Base-by-base conservation (phyloP, 2,329 filamentous ascomycete species). In the Fusarium annulatum region DNA sequence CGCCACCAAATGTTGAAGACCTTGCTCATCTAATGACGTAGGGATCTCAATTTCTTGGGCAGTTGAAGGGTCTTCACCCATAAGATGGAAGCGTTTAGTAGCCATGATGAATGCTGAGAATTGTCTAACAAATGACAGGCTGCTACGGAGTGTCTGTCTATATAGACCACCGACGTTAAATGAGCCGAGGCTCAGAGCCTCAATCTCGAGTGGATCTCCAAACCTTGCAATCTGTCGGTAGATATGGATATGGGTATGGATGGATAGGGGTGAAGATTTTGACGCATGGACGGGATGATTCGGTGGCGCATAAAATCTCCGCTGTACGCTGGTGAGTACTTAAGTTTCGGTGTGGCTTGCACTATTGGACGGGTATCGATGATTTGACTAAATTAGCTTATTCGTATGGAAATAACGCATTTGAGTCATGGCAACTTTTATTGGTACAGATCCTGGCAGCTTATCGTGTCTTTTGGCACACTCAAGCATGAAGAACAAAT, bases 81-180 rank as follows among this genome's bases (percentile, higher is more conserved):
- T 71, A 26, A 86, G 82, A 62, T 84, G 81, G 60, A 86, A 86
- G 45, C 78, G 76, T 76, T 83, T 81, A 45, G 79, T 78, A 39
- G 80, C 75, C 81, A 85, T 84, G 56, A 21, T 60, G 63, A 52
- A 42, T 62, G 49, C n/a, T 51, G 42, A 36, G 18, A 59, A 49
- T 45, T 56, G 30, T n/a, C 52, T 57, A 45, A 46, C 43, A 57
- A 58, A 43, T 43, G 26, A 43, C 60, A 42, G 43, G 49, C 36
- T 36, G 55, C 42, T 48, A 49, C 49, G 34, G 51, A 39, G 23
- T 2, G 30, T 10, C 39, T 58, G 66, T 62, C 70, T 73, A 73
- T 72, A 72, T 73, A 69, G 69, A 69, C 56, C 39, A 28, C 15
- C 30, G 18, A 51, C 49, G 10, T 23, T 16, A 18, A 52, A 51